These are phyloP conservation scores for Cercophora scortea DNA, from an alignment of 495 filamentous ascomycete genomes.

Conservation along the genomic window DNA sequence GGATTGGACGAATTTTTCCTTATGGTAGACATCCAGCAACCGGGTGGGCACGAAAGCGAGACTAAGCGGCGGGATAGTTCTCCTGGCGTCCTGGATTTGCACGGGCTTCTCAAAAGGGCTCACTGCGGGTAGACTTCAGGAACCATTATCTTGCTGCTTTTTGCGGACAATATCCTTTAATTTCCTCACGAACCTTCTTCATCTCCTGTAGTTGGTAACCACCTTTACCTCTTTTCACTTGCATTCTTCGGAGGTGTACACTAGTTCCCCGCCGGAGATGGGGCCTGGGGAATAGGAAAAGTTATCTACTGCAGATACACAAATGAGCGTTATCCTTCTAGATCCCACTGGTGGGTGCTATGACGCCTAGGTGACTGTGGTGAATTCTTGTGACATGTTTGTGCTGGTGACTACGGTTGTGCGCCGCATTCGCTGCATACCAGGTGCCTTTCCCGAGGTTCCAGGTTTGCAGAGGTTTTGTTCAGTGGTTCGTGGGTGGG, in stretches of 20 bases:
- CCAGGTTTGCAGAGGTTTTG: no score
- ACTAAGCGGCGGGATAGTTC: constrained; percentile 21
- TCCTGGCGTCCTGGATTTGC: constrained; percentile 27
- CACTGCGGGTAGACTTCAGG: constrained; percentile 22
- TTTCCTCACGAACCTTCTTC: constrained; percentile 21
- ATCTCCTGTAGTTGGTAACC: constrained; percentile 18
- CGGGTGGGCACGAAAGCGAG: constrained; percentile 17
- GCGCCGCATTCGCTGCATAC: no score
- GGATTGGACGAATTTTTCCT: constrained; percentile 22
- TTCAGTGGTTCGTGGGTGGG: no score
- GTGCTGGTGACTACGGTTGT: no score
- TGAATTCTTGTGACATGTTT: no score
- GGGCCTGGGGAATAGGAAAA: constrained; percentile 29
- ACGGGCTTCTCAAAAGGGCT: constrained; percentile 16
- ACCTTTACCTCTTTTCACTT: constrained; percentile 23
- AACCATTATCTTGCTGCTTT: constrained; percentile 23
- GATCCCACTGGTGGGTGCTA: no score
- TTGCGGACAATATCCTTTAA: constrained; percentile 23
- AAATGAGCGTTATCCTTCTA: constrained; percentile 3
- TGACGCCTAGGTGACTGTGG: no score
- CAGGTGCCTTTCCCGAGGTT: no score
- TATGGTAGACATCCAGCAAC: constrained; percentile 20
- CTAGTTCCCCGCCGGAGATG: constrained; percentile 29
- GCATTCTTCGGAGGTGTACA: constrained; percentile 30
- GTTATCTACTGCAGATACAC: constrained; percentile 12